phyloP scores from a whole-genome alignment of 768 basidiomycete species.

The Tephrocybe sp. region DNA sequence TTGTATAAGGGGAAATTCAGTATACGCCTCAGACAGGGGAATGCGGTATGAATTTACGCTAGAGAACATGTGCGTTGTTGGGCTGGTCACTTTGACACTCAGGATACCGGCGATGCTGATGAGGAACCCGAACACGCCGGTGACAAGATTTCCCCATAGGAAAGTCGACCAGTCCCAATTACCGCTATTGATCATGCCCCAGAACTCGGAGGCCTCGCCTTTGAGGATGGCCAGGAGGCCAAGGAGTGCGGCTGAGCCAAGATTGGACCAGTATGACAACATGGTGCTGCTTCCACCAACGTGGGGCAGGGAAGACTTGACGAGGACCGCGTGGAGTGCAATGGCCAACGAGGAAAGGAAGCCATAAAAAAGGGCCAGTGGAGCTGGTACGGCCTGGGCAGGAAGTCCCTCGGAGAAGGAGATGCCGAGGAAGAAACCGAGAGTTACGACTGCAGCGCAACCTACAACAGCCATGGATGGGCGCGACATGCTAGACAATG shows the following conservation, averaged over 20 bases:
- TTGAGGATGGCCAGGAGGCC: slow-evolving; percentile 59
- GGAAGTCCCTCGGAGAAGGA: slow-evolving; percentile 35
- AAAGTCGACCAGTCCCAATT: slow-evolving; percentile 29
- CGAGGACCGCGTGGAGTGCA: slow-evolving; percentile 79
- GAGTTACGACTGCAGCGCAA: slow-evolving; percentile 70
- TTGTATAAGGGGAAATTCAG: not conserved
- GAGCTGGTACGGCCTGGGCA: slow-evolving; percentile 46
- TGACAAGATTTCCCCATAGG: slow-evolving; percentile 27
- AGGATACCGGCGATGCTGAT: slow-evolving; percentile 79
- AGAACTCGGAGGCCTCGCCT: slow-evolving; percentile 61
- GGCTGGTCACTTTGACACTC: slow-evolving; percentile 83
- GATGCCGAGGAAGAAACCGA: slow-evolving; percentile 71
- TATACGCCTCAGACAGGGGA: not conserved
- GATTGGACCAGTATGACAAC: slow-evolving; percentile 77
- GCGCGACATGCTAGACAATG: slow-evolving; percentile 54
- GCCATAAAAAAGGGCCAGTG: slow-evolving; percentile 69
- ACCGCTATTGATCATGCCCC: slow-evolving; percentile 37
- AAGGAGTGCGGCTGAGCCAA: slow-evolving; percentile 60
- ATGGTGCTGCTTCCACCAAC: slow-evolving; percentile 72
- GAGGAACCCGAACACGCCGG: slow-evolving; percentile 76
- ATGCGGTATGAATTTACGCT: slow-evolving; percentile 23
- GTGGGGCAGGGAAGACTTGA: slow-evolving; percentile 68
- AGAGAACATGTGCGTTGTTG: slow-evolving; percentile 84
- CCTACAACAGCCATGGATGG: slow-evolving; percentile 61
- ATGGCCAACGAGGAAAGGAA: slow-evolving; percentile 68